Evolutionary conservation across 257 asterid genomes (phyloP).

Genomic region (Gardenia jasminoides): DNA sequence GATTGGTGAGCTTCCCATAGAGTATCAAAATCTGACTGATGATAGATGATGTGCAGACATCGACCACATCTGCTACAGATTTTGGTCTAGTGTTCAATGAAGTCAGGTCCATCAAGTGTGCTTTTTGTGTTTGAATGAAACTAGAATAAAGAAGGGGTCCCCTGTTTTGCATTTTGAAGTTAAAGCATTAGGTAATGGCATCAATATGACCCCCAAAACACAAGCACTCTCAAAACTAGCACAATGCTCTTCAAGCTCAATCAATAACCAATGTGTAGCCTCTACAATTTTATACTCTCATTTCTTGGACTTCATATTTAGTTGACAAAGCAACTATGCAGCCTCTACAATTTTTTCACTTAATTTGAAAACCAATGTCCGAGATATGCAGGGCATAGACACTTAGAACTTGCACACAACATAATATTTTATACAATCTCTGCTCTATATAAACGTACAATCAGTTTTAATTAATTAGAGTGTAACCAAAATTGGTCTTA

Average conservation of each 20-base stretch:
- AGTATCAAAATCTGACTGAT: constrained; percentile 24
- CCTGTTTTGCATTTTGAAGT: constrained; percentile 48
- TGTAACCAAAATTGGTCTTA: too few relatives aligned
- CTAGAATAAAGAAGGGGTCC: constrained; percentile 64
- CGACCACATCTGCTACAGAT: constrained; percentile 62
- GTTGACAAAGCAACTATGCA: too few relatives aligned
- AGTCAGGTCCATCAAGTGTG: constrained; percentile 26
- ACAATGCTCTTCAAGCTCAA: constrained; percentile 51
- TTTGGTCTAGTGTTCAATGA: constrained; percentile 60
- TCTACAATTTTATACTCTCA: too few relatives aligned
- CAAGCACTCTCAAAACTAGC: constrained; percentile 29
- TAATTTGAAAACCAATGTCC: too few relatives aligned
- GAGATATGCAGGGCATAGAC: too few relatives aligned
- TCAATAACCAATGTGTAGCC: too few relatives aligned
- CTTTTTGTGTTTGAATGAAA: constrained; percentile 53
- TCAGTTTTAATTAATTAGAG: too few relatives aligned
- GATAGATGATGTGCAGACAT: constrained; percentile 27
- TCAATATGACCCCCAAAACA: constrained; percentile 51
- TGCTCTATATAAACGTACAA: too few relatives aligned
- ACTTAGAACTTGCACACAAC: too few relatives aligned
- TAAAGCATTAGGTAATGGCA: not conserved
- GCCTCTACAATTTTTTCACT: too few relatives aligned
- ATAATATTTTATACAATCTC: too few relatives aligned
- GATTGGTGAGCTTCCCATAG: not conserved
- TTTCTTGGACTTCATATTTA: too few relatives aligned